These are phyloP conservation scores for Exidia glandulosa DNA, from an alignment of 768 basidiomycete genomes.

Conservation along the genomic window DNA sequence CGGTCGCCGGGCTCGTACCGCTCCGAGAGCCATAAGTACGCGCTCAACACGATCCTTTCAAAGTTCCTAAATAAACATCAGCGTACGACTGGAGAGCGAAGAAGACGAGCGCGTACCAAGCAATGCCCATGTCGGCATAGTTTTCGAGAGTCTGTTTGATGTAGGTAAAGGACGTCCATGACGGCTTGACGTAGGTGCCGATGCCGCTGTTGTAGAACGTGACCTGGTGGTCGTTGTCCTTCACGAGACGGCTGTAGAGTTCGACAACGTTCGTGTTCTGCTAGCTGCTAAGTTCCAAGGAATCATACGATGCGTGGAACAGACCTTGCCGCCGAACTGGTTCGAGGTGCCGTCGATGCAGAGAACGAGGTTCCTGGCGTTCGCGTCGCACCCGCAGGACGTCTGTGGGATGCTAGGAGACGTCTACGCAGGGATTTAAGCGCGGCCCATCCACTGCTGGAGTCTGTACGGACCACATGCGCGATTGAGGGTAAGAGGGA, in stretches of 20 bases:
- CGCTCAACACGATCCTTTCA: conserved; percentile 21
- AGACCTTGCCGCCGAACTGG: conserved; percentile 15
- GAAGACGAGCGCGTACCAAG: conserved; percentile 16
- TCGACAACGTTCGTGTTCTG: conserved; percentile 35
- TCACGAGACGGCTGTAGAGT: conserved; percentile 25
- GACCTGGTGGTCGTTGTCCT: conserved; percentile 22
- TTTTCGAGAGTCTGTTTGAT: conserved; percentile 13
- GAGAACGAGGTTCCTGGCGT: conserved; percentile 4
- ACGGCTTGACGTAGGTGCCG: conserved; percentile 23
- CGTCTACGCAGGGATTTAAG: no score
- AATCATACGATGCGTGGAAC: not conserved
- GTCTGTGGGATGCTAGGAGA: no score
- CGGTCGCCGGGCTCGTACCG: conserved; percentile 26
- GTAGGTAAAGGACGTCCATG: conserved; percentile 10
- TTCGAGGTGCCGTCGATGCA: conserved; percentile 20
- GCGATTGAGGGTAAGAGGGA: no score
- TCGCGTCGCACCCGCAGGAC: no score
- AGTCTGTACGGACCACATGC: no score
- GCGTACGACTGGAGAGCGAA: not conserved
- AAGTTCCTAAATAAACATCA: conserved; percentile 20
- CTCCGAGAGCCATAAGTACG: conserved; percentile 32
- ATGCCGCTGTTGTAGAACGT: conserved; percentile 34
- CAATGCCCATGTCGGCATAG: conserved; percentile 25
- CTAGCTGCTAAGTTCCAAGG: not conserved
- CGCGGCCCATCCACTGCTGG: no score